Percentiles rank a stretch among this genome's conserved stretches.
Conservation (phyloP, 495 filamentous ascomycete genomes). For the Entonaema liquescens region DNA sequence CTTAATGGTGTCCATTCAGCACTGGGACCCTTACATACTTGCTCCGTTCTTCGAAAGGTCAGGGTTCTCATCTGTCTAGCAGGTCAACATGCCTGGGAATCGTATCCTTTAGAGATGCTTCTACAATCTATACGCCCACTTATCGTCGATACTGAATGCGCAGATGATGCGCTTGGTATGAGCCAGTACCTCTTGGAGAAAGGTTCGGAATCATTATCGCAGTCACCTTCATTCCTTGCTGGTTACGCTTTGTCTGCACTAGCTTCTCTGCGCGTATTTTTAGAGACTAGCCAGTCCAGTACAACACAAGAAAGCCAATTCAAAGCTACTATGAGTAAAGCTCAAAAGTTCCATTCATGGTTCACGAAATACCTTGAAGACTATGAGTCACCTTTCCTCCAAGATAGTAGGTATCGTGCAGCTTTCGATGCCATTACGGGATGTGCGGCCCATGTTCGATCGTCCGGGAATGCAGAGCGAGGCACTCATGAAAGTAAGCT, state of each 20-base stretch:
- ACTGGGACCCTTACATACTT: slow-evolving; percentile 84
- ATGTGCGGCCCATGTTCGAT: slow-evolving; percentile 67
- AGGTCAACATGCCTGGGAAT: slow-evolving; percentile 70
- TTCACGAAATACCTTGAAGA: slow-evolving; percentile 67
- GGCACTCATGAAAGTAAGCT: slow-evolving; percentile 75
- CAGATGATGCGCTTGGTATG: slow-evolving; percentile 90
- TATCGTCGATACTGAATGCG: slow-evolving; percentile 81
- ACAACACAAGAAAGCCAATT: slow-evolving; percentile 82
- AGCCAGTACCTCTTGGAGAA: slow-evolving; percentile 81
- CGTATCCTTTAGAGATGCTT: slow-evolving; percentile 93
- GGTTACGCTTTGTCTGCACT: slow-evolving; percentile 80
- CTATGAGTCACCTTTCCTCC: slow-evolving; percentile 62
- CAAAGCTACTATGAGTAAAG: slow-evolving; percentile 70
- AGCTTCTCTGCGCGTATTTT: slow-evolving; percentile 75
- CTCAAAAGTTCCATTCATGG: slow-evolving; percentile 74
- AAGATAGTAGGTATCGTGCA: slow-evolving; percentile 52
- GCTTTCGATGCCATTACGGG: slow-evolving; percentile 71
- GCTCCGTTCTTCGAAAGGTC: slow-evolving; percentile 85
- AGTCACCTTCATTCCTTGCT: slow-evolving; percentile 76
- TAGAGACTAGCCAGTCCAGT: slow-evolving; percentile 70
- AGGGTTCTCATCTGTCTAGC: slow-evolving; percentile 82
- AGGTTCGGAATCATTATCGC: slow-evolving; percentile 70
- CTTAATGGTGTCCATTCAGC: slow-evolving; percentile 86
- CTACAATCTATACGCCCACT: slow-evolving; percentile 82
- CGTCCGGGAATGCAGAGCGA: slow-evolving; percentile 65